Percentiles rank a stretch among this genome's conserved stretches.
These are phyloP conservation scores for Crithidia bombi DNA, from an alignment of 208 protist species.

Conservation along the genomic window DNA sequence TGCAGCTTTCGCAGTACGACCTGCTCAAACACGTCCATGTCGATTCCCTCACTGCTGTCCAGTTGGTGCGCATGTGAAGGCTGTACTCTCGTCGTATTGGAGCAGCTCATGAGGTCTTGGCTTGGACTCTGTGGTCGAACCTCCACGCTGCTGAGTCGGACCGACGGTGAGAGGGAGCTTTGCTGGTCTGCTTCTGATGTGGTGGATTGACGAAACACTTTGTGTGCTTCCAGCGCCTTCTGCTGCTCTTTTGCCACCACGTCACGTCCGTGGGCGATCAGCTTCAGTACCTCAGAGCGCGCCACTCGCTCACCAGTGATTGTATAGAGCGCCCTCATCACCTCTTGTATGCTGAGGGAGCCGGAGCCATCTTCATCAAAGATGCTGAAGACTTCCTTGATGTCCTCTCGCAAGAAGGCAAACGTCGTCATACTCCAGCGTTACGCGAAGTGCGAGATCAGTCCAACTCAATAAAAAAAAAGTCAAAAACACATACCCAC, in stretches of 20 bases:
- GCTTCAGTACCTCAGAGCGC: constrained; percentile 55
- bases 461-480: not conserved
- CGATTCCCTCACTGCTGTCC: constrained; percentile 60
- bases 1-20: constrained; percentile 72
- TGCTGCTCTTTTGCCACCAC: constrained; percentile 34
- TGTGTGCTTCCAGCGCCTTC: constrained; percentile 24
- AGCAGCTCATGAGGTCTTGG: not conserved
- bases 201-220: constrained; percentile 14
- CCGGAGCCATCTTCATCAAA: constrained; percentile 85
- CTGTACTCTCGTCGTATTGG: constrained; percentile 2
- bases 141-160: not conserved
- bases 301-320: constrained; percentile 74
- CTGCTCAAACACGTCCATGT: constrained; percentile 72
- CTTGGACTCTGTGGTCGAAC: not conserved
- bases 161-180: not conserved
- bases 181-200: not conserved
- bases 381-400: constrained; percentile 81
- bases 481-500: not conserved
- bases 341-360: constrained; percentile 67
- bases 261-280: constrained; percentile 55
- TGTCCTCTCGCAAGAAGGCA: constrained; percentile 64
- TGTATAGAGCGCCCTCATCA: constrained; percentile 70
- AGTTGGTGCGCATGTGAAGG: constrained; percentile 28
- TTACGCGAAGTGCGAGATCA: not conserved
- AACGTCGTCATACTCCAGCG: not conserved